phyloP scores from a whole-genome alignment of 1,284 basidiomycete species.

The Porodaedalea pini region DNA sequence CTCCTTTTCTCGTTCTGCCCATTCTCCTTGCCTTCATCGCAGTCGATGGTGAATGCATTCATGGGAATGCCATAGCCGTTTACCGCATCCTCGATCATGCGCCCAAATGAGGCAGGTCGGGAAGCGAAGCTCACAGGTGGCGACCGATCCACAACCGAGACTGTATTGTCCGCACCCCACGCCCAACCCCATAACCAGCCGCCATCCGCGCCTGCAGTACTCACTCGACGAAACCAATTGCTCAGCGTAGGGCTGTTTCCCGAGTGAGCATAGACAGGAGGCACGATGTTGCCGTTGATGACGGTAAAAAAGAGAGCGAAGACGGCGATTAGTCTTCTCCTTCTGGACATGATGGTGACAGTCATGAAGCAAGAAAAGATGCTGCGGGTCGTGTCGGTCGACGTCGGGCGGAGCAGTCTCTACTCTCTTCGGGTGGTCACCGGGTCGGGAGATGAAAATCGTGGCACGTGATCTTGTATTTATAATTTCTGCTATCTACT shows the following conservation, averaged over 20 bases:
- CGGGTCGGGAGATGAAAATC: too few relatives aligned
- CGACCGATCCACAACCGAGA: constrained; percentile 70
- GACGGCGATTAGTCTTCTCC: background rate
- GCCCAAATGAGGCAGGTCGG: constrained; percentile 67
- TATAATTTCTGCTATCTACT: too few relatives aligned
- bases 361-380: background rate
- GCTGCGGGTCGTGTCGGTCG: background rate
- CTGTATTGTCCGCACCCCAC: constrained; percentile 74
- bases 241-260: background rate
- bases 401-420: too few relatives aligned
- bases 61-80: constrained; percentile 76
- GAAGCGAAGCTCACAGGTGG: constrained; percentile 65
- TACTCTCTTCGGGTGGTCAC: too few relatives aligned
- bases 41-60: constrained; percentile 62
- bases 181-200: constrained; percentile 44
- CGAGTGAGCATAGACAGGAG: background rate
- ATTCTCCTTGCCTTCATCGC: constrained; percentile 33
- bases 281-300: background rate
- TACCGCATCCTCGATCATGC: constrained; percentile 63
- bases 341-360: background rate
- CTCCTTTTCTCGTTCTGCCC: background rate
- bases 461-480: too few relatives aligned
- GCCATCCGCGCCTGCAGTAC: constrained; percentile 27
- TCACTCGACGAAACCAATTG: constrained; percentile 30
- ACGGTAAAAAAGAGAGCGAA: background rate